phyloP scores from a whole-genome alignment of 345 rosid genomes.

The rapeseed (Brassica napus) region DNA sequence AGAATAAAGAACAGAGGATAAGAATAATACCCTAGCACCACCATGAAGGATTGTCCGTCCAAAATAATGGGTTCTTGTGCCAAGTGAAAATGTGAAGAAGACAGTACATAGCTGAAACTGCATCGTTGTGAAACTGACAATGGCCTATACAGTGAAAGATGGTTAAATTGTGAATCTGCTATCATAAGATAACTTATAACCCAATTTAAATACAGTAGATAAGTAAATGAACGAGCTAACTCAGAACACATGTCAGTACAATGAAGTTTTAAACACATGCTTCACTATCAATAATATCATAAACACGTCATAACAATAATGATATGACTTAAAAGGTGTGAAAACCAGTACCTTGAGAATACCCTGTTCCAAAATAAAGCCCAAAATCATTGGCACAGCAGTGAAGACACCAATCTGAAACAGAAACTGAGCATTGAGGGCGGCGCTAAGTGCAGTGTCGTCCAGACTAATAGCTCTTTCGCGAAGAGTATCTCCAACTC shows the following conservation, averaged over 20 bases:
- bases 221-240: not conserved
- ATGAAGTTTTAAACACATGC: not conserved
- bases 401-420: constrained; percentile 92
- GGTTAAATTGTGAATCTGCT: not conserved
- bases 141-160: constrained; percentile 59
- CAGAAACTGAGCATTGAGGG: constrained; percentile 92
- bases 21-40: constrained; percentile 52
- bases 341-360: constrained; percentile 36
- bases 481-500: constrained; percentile 73
- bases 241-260: constrained; percentile 3
- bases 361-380: constrained; percentile 47
- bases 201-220: too few relatives aligned
- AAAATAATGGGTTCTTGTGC: constrained; percentile 92
- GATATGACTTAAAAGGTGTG: not conserved
- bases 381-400: constrained; percentile 96
- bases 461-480: constrained; percentile 53
- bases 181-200: not conserved
- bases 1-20: not conserved
- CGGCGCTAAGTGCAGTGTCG: constrained; percentile 74
- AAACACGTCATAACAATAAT: not conserved
- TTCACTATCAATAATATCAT: not conserved
- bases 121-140: constrained; percentile 88
- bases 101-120: constrained; percentile 93
- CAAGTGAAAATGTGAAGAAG: constrained; percentile 97
- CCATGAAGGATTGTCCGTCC: constrained; percentile 98